Evolutionary conservation across 495 filamentous ascomycete species (phyloP), one percentile per base, ranked within the genome.

Genomic region (Aspergillus saccharolyticus): DNA sequence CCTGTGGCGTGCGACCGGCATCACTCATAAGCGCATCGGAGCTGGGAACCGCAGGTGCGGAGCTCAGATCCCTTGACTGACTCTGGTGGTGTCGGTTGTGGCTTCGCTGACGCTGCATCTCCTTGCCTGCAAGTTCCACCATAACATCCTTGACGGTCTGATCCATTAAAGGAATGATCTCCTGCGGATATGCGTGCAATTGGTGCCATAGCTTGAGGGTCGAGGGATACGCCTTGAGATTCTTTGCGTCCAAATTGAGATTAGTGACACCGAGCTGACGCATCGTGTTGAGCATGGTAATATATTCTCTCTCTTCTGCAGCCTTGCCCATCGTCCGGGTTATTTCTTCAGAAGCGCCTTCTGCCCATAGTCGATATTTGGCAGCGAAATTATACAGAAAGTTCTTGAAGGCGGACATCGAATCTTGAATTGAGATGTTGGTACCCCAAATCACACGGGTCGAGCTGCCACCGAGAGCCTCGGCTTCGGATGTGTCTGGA

Each of bases 161-260:
- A 78, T 99, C 95, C 89, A 99, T 96, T 47, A 99, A 78, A 1
- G 92, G 92, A 56, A 99, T 87, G 54, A 97, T 91, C 78, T 99
- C 94, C 62, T 89, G 89, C 0, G 94, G 94, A 64, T 97, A 97
- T 20, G 86, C 85, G 61, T 91, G 90, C 48, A 91, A 78, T 67
- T 97, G 95, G 69, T 96, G 90, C 89, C 91, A 99, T 52, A 99
- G 77, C 71, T 97, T 96, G 58, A 86, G 74, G 0, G 94, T 97
- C 9, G 90, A 83, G 2, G 95, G 95, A 73, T 96, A 99, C 21
- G 91, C 80, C 69, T 93, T 96, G 59, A 99, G 82, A 64, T 97
- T 96, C 55, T 82, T 84, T 49, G 87, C 83, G 70, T 99, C 91
- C 9, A 99, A 75, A 66, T 96, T 96, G 49, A 97, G 79, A 58